phyloP scores from a whole-genome alignment of 2,329 filamentous ascomycete genomes.

The Colletotrichum lupini region DNA sequence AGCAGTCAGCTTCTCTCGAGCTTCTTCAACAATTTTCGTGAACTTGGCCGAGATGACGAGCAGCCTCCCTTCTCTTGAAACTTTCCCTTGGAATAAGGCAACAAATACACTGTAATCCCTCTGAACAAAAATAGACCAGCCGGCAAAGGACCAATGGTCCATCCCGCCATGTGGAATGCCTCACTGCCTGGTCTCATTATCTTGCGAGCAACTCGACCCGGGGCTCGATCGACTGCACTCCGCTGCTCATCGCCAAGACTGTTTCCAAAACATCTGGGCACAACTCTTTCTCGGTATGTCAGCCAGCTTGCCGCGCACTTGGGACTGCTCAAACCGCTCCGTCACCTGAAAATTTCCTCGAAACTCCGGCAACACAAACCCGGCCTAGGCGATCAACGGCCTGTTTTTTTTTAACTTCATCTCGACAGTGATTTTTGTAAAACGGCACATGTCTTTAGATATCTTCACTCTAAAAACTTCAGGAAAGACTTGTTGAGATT shows the following conservation, averaged over 20 bases:
- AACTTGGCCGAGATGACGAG: too few species aligned
- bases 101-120: too few species aligned
- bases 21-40: neutral
- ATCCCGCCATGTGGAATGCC: too few species aligned
- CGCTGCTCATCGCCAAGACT: neutral
- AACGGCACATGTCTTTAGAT: neutral
- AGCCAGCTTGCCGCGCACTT: neutral
- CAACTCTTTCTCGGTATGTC: neutral
- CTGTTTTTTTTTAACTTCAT: neutral
- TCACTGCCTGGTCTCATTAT: neutral
- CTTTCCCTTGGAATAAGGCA: too few species aligned
- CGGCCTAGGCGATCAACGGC: conserved; percentile 7
- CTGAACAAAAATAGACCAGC: too few species aligned
- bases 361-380: neutral
- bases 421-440: neutral
- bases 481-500: neutral
- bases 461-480: neutral
- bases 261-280: neutral
- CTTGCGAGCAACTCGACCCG: neutral
- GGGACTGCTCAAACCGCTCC: neutral
- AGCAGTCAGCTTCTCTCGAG: neutral
- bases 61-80: too few species aligned
- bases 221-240: neutral
- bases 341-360: neutral
- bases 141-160: too few species aligned